A percentile compares a stretch with the other conserved stretches of the same genome.
These are phyloP conservation scores for Rhodosorus marinus DNA, from an alignment of 23 red algal species.

Conservation along the genomic window DNA sequence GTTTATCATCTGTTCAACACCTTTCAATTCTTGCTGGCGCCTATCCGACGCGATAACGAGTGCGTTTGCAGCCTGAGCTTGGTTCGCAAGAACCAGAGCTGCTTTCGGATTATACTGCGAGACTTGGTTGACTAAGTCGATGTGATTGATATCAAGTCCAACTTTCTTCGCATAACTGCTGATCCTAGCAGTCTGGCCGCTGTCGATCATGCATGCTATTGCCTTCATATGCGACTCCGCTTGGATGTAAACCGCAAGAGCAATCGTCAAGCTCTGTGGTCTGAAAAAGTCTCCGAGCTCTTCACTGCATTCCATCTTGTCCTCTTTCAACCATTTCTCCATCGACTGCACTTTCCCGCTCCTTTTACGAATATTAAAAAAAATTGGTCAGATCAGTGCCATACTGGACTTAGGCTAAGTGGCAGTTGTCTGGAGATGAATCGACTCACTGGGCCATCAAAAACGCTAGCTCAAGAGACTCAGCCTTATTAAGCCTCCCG, in stretches of 20 bases:
- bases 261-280: conserved; percentile 26
- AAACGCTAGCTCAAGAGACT: conserved; percentile 71
- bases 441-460: conserved; percentile 48
- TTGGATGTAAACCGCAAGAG: conserved; percentile 79
- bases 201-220: conserved; percentile 73
- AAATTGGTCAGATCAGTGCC: no score
- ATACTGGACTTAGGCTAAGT: no score
- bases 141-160: conserved; percentile 42
- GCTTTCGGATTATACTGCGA: conserved; percentile 28
- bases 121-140: conserved; percentile 48
- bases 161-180: conserved; percentile 55
- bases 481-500: conserved; percentile 68
- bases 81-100: conserved; percentile 64
- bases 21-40: conserved; percentile 31
- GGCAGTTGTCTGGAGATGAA: no score
- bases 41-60: conserved; percentile 38
- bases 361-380: no score
- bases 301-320: conserved; percentile 69
- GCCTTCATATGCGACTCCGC: conserved; percentile 80
- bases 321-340: conserved; percentile 95
- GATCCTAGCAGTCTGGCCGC: conserved; percentile 47
- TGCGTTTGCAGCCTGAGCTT: conserved; percentile 43
- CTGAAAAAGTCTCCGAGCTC: conserved; percentile 83
- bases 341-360: conserved; percentile 39
- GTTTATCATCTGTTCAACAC: conserved; percentile 58